phyloP scores from a whole-genome alignment of 139 green algal genomes.

The Volvox reticuliferus region DNA sequence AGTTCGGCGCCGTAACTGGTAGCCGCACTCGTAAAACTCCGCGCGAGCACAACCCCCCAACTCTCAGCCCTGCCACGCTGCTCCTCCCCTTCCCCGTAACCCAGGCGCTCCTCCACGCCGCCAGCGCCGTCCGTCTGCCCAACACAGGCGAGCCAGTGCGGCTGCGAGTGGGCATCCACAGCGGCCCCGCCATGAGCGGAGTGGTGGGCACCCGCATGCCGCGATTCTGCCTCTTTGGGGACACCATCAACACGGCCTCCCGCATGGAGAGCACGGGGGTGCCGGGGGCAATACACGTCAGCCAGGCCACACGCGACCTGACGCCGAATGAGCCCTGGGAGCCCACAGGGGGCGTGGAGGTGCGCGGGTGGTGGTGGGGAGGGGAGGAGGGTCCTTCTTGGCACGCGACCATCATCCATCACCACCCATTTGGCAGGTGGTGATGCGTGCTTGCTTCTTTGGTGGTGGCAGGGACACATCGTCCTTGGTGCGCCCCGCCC shows the following conservation, averaged over 20 bases:
- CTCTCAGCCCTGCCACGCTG: neutral
- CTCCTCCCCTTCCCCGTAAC: neutral
- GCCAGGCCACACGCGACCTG: slow-evolving; percentile 25
- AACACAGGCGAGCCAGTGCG: slow-evolving; percentile 32
- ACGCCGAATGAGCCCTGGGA: slow-evolving; percentile 36
- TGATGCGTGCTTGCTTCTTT: neutral
- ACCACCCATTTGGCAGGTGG: too few species aligned
- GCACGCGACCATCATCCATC: too few species aligned
- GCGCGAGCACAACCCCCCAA: neutral
- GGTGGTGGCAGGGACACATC: too few species aligned
- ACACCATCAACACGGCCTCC: slow-evolving; percentile 41
- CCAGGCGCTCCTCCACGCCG: slow-evolving; percentile 38
- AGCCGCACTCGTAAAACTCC: too few species aligned
- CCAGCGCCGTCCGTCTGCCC: slow-evolving; percentile 17
- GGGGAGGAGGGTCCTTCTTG: too few species aligned
- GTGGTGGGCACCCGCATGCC: slow-evolving; percentile 54
- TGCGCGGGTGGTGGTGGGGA: slow-evolving; percentile 40
- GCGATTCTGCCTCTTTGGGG: slow-evolving; percentile 54
- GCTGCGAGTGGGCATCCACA: slow-evolving; percentile 54
- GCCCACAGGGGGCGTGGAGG: slow-evolving; percentile 47
- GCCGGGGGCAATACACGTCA: slow-evolving; percentile 60
- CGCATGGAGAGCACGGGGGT: slow-evolving; percentile 63
- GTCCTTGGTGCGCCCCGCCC: too few species aligned
- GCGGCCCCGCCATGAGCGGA: slow-evolving; percentile 48
- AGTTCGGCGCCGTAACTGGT: too few species aligned